Base-by-base conservation (phyloP, 352 stramenopile genomes). In the Globisporangium uncinulatum region DNA sequence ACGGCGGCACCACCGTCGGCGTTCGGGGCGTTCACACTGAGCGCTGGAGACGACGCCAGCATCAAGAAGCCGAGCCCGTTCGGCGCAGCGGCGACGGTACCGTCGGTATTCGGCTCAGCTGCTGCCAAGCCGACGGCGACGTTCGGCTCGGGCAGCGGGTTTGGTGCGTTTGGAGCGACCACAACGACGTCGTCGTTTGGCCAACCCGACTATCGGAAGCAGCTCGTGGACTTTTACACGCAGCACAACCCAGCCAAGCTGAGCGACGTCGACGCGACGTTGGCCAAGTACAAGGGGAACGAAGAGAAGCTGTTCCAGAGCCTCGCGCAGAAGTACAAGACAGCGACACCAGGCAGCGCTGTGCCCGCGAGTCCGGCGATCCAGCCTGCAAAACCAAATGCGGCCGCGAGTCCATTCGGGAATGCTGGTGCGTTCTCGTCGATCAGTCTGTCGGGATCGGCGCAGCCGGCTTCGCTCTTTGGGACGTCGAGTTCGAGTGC, bases 221-320 rank as follows among this genome's bases (percentile, higher is more conserved):
- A 73, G 44, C 49, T 98, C 21, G 71, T 92, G 41, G 84, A 83
- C 24, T 98, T 98, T 62, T 98, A 98, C 70, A 67, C 88, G 43
- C 85, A 96, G 55, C 71, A 97, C 67, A 98, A 98, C 62, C 88
- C 88, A 6, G 73, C 67, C 17, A 97, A 97, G 65, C 63, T 98
- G 15, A 65, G 66, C 24, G 86, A 86, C 24, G 84, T 97, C 19
- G 92, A 97, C 59, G 56, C 78, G 24, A 97, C 86, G 34, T 74
- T 98, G 10, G 62, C 74, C 41, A 97, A 96, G 69, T 98, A 97
- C 67, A 90, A 90, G 51, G 84, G 84, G 29, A 84, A 87, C 31
- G 80, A 92, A 69, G 80, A 79, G 32, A 80, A 90, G 47, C 67
- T 94, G 21, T 91, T 94, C 59, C 66, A 83, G 59, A 88, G 78